Evolutionary conservation across 139 green algal genomes (phyloP).

Genomic region (Volvox africanus): DNA sequence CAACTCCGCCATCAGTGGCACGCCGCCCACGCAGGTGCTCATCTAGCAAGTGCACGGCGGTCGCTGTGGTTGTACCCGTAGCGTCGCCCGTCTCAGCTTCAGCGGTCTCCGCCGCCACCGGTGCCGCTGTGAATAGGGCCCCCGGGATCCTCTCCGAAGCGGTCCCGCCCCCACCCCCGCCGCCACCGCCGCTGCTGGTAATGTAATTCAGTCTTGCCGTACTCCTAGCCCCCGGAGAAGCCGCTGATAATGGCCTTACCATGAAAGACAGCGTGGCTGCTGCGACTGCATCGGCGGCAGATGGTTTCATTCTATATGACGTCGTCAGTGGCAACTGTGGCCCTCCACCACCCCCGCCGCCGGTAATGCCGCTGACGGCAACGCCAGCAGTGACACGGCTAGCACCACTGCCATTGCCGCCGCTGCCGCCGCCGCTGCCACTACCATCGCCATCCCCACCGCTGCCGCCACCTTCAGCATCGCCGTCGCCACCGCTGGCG

Average conservation of each 20-base stretch:
- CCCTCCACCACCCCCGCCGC: background rate
- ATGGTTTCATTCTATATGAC: background rate
- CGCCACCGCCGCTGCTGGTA: background rate
- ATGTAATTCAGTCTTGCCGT: too few relatives aligned
- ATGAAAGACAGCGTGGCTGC: constrained; percentile 6
- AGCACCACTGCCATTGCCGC: background rate
- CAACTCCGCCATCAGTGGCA: background rate
- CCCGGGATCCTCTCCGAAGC: background rate
- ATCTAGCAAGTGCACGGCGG: background rate
- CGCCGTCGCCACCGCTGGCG: background rate
- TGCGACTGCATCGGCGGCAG: background rate
- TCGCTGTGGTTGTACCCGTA: background rate
- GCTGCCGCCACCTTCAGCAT: background rate
- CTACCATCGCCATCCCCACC: background rate
- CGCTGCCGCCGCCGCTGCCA: background rate
- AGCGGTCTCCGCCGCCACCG: background rate
- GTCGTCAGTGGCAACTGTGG: background rate
- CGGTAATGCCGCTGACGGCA: background rate
- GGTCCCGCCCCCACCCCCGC: background rate
- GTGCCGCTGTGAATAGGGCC: background rate
- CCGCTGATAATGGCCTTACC: background rate
- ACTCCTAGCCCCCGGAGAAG: too few relatives aligned
- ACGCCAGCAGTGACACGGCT: constrained; percentile 17
- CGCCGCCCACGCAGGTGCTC: background rate
- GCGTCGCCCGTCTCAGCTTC: background rate